Conservation (phyloP, 495 filamentous ascomycete genomes). For the Penicillium riverlandense region DNA sequence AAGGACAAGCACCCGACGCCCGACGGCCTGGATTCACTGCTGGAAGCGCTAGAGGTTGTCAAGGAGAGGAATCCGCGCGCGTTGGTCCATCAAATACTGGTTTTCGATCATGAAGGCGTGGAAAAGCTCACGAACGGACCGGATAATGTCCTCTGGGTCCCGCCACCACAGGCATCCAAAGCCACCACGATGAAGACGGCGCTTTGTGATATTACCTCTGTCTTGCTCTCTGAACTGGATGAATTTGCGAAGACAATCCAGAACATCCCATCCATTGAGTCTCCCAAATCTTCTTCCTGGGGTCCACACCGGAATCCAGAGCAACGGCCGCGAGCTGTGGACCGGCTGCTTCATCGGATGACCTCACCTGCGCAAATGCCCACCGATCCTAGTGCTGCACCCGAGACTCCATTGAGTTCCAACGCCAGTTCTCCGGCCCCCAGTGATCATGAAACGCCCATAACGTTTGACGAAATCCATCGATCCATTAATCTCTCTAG, state of each 20-base stretch:
- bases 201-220: conserved; percentile 83
- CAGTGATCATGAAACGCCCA: conserved; percentile 50
- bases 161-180: conserved; percentile 60
- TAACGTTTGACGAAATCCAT: conserved; percentile 66
- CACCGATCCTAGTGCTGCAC: conserved; percentile 42
- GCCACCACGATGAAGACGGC: conserved; percentile 91
- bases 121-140: conserved; percentile 35
- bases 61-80: conserved; percentile 64
- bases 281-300: conserved; percentile 50
- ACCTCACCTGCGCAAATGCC: conserved; percentile 65
- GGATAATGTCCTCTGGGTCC: conserved; percentile 59
- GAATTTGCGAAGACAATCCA: conserved; percentile 81
- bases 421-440: conserved; percentile 37
- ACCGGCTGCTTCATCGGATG: conserved; percentile 55
- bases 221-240: conserved; percentile 80
- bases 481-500: conserved; percentile 38
- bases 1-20: conserved; percentile 23
- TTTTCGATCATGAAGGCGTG: conserved; percentile 61
- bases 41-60: conserved; percentile 51
- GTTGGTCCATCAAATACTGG: conserved; percentile 67
- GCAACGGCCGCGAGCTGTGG: conserved; percentile 36
- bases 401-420: conserved; percentile 47
- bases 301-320: conserved; percentile 39
- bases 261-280: conserved; percentile 70
- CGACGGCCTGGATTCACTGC: conserved; percentile 52